Evolutionary conservation across 2,329 filamentous ascomycete genomes (phyloP), one percentile per base, ranked within the genome.

Genomic region (Exophiala mesophila): DNA sequence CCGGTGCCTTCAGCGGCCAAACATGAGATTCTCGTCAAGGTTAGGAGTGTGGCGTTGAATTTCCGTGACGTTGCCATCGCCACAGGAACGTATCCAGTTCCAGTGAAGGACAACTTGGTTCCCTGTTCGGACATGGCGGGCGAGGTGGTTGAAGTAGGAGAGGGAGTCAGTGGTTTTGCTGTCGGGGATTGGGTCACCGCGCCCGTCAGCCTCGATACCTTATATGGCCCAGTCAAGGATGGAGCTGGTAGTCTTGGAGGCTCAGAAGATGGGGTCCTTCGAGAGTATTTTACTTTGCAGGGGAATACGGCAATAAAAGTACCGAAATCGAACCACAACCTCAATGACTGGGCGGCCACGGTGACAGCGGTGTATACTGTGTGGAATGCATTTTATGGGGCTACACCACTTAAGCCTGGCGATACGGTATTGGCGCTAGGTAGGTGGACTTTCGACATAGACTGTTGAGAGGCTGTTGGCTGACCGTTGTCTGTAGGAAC

Each of bases 1-100:
- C 24, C 24, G 8, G 24, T 28, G 24, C 24, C 24, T n/a, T 28
- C 24, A 8, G 24, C 24, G 8, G n/a, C 8, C 24, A 28, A 28
- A n/a, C 24, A 28, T 28, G 24, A 28, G 24, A 28, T 76, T 2
- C 59, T 77, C 16, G 70, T 76, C 10, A 68, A 73, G 55, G 63
- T 77, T 20, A 63, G 65, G 36, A 62, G 71, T n/a, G 72, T 76
- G 1, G 71, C 72, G 4, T 59, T 77, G 36, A 76, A 77, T 53
- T 77, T 73, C 54, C 65, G 72, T 30, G 73, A 77, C 50, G 70
- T 70, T 32, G 65, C 63, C 42, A 67, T 66, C 31, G 54, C 59
- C 17, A 61, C 64, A 40, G 63, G 63, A 7, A 59, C 59, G 0
- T 69, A 71, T 41, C 67, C 68, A 0, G 68, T 63, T 63, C 62